Conservation (phyloP, 768 basidiomycete genomes). For the Gymnopilus junonius region DNA sequence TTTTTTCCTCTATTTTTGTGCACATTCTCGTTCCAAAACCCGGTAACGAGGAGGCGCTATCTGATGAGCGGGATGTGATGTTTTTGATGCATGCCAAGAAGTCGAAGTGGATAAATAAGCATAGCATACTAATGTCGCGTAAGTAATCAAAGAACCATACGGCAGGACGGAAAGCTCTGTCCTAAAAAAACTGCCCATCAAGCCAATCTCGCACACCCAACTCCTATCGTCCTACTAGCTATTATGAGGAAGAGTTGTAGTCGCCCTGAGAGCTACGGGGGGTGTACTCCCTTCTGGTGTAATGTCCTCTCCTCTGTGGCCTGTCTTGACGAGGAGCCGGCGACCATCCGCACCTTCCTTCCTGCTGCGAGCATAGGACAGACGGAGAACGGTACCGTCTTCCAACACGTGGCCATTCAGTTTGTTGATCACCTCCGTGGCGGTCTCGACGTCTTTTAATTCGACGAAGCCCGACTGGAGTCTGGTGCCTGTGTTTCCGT, state of each 20-base stretch:
- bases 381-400: constrained; percentile 39
- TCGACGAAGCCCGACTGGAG: constrained; percentile 55
- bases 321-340: background rate
- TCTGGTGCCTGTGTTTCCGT: constrained; percentile 31
- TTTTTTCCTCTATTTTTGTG: background rate
- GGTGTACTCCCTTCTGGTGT: background rate
- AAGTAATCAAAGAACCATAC: background rate
- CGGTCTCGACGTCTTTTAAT: constrained; percentile 48
- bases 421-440: constrained; percentile 50
- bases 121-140: background rate
- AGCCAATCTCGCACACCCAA: background rate
- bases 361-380: constrained; percentile 43
- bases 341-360: background rate
- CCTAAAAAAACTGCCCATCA: background rate
- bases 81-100: background rate
- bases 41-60: background rate
- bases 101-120: constrained; percentile 4
- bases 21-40: background rate
- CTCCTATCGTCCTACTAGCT: background rate
- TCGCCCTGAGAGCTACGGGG: background rate
- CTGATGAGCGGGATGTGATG: constrained; percentile 4
- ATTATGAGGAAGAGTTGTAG: background rate
- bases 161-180: background rate
- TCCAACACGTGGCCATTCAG: constrained; percentile 41
- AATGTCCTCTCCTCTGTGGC: background rate